phyloP scores from a whole-genome alignment of 148 eudicot genomes.

The Camellia japonica region DNA sequence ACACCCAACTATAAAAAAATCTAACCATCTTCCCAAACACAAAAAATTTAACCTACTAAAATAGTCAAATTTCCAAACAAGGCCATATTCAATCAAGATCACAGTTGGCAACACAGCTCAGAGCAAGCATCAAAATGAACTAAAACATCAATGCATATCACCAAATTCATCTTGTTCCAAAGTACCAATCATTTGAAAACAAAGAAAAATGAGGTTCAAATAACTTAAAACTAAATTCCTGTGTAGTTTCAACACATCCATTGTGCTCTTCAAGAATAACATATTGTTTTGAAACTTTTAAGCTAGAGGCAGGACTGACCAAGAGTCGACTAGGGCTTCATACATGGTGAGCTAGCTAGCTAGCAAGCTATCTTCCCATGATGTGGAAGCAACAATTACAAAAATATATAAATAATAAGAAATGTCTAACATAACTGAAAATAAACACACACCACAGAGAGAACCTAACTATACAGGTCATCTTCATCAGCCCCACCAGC shows the following conservation, averaged over 20 bases:
- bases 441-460: neutral
- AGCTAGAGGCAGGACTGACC: neutral
- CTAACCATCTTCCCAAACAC: too few relatives aligned
- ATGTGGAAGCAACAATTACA: slow-evolving; percentile 6
- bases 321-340: neutral
- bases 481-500: slow-evolving; percentile 84
- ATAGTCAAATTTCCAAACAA: too few relatives aligned
- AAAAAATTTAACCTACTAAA: too few relatives aligned
- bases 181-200: too few relatives aligned
- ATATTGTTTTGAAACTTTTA: neutral
- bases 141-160: too few relatives aligned
- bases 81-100: too few relatives aligned
- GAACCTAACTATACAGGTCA: slow-evolving; percentile 60
- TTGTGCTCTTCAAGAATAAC: neutral
- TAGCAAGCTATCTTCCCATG: neutral
- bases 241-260: neutral
- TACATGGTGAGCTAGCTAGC: neutral
- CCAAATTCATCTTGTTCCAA: too few relatives aligned
- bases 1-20: too few relatives aligned
- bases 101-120: too few relatives aligned
- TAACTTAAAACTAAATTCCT: neutral
- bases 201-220: neutral
- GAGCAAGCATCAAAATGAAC: too few relatives aligned
- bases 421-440: neutral
- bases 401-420: neutral